Conservation (phyloP, 2,329 filamentous ascomycete genomes). For the Trichoderma cornu-damae region DNA sequence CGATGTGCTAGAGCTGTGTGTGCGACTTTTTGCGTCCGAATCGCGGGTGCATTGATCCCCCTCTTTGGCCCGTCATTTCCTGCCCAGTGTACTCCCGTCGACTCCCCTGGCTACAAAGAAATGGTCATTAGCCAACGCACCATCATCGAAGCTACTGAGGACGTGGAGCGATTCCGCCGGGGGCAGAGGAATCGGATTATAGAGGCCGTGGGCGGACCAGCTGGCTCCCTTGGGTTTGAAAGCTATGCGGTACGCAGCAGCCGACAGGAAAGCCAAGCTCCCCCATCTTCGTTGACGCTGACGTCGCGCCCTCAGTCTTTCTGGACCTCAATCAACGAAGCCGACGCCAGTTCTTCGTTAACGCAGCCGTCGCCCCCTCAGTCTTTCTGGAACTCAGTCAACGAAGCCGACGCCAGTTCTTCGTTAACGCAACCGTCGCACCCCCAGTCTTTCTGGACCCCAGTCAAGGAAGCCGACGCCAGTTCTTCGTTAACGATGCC, state of each 20-base stretch:
- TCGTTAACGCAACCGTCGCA: not conserved
- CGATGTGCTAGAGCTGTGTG: slow-evolving; percentile 80
- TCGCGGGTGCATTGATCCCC: slow-evolving; percentile 80
- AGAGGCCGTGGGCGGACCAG: not conserved
- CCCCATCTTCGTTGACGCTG: not conserved
- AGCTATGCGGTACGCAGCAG: not conserved
- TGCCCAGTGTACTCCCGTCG: slow-evolving; percentile 59
- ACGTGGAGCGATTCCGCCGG: slow-evolving; percentile 11
- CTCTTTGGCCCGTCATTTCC: slow-evolving; percentile 84
- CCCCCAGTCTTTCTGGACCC: slow-evolving; percentile 23
- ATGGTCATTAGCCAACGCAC: slow-evolving; percentile 61
- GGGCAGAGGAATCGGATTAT: not conserved
- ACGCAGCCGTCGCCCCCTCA: slow-evolving; percentile 23
- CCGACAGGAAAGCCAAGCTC: not conserved
- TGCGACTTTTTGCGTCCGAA: slow-evolving; percentile 80
- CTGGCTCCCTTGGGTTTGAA: not conserved
- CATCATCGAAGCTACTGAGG: slow-evolving; percentile 45
- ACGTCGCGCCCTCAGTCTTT: slow-evolving; percentile 23
- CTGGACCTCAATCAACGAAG: not conserved
- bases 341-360: not conserved
- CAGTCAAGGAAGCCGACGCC: not conserved
- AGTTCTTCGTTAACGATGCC: not conserved
- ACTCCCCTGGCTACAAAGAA: slow-evolving; percentile 57
- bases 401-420: not conserved
- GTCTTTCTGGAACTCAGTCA: not conserved